phyloP scores from a whole-genome alignment of 495 filamentous ascomycete genomes.

The Penicillium cosmopolitanum region DNA sequence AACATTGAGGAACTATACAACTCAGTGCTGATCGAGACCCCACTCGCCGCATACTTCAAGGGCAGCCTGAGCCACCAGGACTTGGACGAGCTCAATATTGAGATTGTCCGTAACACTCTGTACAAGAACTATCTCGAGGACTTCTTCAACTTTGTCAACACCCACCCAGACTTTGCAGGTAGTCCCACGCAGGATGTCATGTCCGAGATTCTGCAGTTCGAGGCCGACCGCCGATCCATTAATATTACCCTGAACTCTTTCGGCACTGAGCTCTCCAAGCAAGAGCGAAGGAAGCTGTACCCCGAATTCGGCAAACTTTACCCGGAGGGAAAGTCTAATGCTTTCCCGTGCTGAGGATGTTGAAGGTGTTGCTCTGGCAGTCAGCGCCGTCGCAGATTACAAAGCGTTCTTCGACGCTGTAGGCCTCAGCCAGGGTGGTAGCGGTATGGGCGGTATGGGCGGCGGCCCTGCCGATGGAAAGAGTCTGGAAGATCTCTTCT shows the following conservation, averaged over 20 bases:
- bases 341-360: constrained; percentile 93
- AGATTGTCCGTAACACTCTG: constrained; percentile 97
- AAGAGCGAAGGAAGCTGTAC: constrained; percentile 94
- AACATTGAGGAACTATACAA: constrained; percentile 99
- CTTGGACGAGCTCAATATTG: constrained; percentile 98
- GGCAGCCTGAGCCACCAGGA: constrained; percentile 91
- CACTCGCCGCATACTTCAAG: constrained; percentile 96
- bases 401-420: constrained; percentile 93
- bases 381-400: constrained; percentile 90
- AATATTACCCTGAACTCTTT: constrained; percentile 99
- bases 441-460: constrained; percentile 82
- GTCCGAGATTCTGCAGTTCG: constrained; percentile 92
- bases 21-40: constrained; percentile 94
- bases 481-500: constrained; percentile 96
- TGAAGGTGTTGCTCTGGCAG: constrained; percentile 88
- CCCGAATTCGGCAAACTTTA: constrained; percentile 88
- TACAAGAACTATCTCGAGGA: constrained; percentile 99
- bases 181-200: constrained; percentile 87
- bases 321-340: constrained; percentile 90
- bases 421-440: constrained; percentile 74
- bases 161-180: constrained; percentile 78
- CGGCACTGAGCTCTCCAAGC: constrained; percentile 93
- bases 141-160: constrained; percentile 90
- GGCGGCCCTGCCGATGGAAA: constrained; percentile 76
- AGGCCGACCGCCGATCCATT: constrained; percentile 94